Evolutionary conservation across 2,329 filamentous ascomycete species (phyloP).

Genomic region (Arthrobotrys megalospora): DNA sequence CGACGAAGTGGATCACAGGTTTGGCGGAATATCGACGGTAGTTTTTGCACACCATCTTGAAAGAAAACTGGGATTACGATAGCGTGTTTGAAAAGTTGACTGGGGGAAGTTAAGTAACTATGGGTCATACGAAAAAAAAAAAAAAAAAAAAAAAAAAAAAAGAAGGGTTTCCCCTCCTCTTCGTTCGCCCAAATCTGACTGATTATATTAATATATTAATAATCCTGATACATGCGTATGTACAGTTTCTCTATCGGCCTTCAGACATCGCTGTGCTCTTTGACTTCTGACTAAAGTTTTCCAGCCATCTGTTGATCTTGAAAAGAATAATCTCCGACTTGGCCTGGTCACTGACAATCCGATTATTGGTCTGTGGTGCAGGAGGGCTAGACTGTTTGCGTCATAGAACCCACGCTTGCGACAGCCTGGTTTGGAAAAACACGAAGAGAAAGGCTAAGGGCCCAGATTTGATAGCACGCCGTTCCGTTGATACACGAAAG

Average conservation of each 20-base stretch:
- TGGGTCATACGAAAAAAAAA: not conserved
- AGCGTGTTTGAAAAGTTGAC: no score
- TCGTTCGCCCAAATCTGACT: not conserved
- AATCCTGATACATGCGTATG: constrained; percentile 3
- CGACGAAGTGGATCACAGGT: constrained; percentile 4
- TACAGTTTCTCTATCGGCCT: constrained; percentile 1
- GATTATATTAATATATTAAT: not conserved
- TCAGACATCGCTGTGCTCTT: not conserved
- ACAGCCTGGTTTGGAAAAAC: constrained; percentile 32
- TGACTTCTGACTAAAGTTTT: not conserved
- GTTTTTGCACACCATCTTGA: constrained; percentile 10
- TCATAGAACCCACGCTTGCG: constrained; percentile 49
- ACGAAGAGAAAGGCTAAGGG: constrained; percentile 1
- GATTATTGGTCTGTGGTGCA: constrained; percentile 18
- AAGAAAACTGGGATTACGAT: not conserved
- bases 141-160: not conserved
- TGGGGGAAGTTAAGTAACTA: not conserved
- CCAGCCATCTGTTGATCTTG: constrained; percentile 27
- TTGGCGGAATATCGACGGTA: constrained; percentile 4
- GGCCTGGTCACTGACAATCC: constrained; percentile 1
- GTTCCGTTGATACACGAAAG: constrained; percentile 27
- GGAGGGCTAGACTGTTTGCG: constrained; percentile 48
- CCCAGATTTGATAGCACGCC: constrained; percentile 9
- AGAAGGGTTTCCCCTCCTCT: not conserved
- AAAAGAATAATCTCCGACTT: constrained; percentile 41